Base-by-base conservation (phyloP, 495 filamentous ascomycete species). In the Talaromyces trachyspermus region DNA sequence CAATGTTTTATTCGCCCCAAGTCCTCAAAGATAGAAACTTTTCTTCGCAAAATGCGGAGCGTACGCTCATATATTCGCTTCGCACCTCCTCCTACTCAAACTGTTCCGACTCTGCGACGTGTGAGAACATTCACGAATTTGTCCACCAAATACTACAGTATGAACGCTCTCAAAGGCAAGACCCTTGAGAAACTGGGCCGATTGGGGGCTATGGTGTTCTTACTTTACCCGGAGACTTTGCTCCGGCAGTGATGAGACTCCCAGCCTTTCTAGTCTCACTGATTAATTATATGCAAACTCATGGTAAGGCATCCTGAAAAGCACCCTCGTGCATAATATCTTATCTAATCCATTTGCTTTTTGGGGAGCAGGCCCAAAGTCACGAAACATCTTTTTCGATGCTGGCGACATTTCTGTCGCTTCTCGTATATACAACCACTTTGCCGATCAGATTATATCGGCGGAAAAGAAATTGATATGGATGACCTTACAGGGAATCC, bases 231-330 rank as follows among this genome's bases (percentile, higher is more conserved):
- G 54, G 63, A 0, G 79, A 84, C 37, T 80, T 87, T 55, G 71
- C 82, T 12, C 77, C 86, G 6, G 69, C 72, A 3, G 74, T 77
- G 18, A 66, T 89, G 43, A 65, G 76, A 14, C 65, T 92, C 9
- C 87, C 87, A 5, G 84, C 83, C 4, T 89, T 85, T 54, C 78
- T 91, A 46, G 83, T 85, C 27, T 85, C 84, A 10, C 81, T 80
- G 6, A 77, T 78, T 29, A 74, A 76, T 39, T 84, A 80, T 61
- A 65, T 92, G 26, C 66, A 78, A 8, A 74, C 76, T 54, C 70
- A 85, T 65, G 81, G 86, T 89, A 62, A 56, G 78, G 22, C 19
- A 24, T 29, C 19, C 32, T n/a, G n/a, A n/a, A n/a, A n/a, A n/a
- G n/a, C n/a, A n/a, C n/a, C n/a, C n/a, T n/a, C n/a, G n/a, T n/a